Evolutionary conservation across 2,329 filamentous ascomycete genomes (phyloP).

Genomic region (Colletotrichum sojae): DNA sequence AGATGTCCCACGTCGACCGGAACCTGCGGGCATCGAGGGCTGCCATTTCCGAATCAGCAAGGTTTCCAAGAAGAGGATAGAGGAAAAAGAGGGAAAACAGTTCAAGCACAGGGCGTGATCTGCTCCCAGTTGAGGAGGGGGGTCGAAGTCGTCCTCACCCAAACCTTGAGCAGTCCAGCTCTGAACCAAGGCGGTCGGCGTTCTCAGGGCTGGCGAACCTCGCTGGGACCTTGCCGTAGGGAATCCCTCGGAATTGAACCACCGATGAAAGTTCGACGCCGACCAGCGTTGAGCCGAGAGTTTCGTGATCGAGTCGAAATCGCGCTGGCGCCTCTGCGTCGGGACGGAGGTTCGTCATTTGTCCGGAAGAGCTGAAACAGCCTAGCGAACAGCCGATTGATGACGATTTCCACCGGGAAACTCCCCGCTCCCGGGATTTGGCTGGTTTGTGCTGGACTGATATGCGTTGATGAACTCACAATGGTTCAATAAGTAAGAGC

Average conservation of each 20-base stretch:
- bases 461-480: too few relatives aligned
- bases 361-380: background rate
- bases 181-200: background rate
- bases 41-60: slow-evolving; percentile 39
- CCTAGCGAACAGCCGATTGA: background rate
- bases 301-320: background rate
- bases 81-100: background rate
- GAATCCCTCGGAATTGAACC: slow-evolving; percentile 30
- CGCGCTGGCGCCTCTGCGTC: background rate
- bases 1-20: slow-evolving; percentile 58
- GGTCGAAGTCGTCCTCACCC: slow-evolving; percentile 8
- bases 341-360: background rate
- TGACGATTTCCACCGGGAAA: too few relatives aligned
- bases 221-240: slow-evolving; percentile 24
- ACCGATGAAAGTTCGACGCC: slow-evolving; percentile 2
- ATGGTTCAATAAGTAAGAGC: too few relatives aligned
- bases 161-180: slow-evolving; percentile 24
- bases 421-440: too few relatives aligned
- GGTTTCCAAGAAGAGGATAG: slow-evolving; percentile 18
- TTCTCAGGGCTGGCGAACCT: slow-evolving; percentile 25
- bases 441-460: too few relatives aligned
- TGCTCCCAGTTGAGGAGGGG: too few relatives aligned
- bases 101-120: background rate
- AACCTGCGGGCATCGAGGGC: slow-evolving; percentile 58
- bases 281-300: slow-evolving; percentile 20